Conservation (phyloP, 768 basidiomycete genomes). For the Lactarius deliciosus region DNA sequence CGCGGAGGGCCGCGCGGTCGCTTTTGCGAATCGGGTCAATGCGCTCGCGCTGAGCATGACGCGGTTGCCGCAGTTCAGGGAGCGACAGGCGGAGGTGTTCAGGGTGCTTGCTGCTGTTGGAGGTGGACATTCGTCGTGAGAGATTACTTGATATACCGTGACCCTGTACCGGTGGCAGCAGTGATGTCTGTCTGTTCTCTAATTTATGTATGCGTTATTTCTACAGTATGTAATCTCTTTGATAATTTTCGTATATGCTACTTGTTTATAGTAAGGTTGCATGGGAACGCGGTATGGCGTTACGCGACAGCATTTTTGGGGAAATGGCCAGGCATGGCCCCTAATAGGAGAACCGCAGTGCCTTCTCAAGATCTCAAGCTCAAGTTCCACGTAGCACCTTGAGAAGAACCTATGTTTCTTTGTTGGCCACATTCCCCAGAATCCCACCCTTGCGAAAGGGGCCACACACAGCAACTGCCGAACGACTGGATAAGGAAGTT, state of each 20-base stretch:
- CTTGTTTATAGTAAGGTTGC: neutral
- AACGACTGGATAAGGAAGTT: too few species aligned
- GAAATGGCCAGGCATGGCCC: too few species aligned
- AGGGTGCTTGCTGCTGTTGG: conserved; percentile 54
- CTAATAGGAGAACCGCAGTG: too few species aligned
- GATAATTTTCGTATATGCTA: neutral
- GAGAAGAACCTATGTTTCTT: too few species aligned
- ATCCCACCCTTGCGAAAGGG: too few species aligned
- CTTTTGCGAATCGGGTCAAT: conserved; percentile 78
- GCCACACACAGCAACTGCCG: too few species aligned
- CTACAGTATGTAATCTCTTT: neutral
- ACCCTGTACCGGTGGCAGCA: too few species aligned
- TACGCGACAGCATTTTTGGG: too few species aligned
- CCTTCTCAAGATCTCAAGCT: too few species aligned
- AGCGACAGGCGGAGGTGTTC: conserved; percentile 70
- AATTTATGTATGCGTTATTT: neutral
- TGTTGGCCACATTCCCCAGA: too few species aligned
- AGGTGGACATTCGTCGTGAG: neutral
- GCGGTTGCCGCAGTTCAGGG: conserved; percentile 65
- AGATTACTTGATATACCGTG: neutral
- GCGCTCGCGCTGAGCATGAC: conserved; percentile 71
- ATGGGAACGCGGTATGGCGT: too few species aligned
- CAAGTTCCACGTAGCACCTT: accelerated
- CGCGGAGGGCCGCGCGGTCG: conserved; percentile 61
- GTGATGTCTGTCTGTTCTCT: neutral